Conservation (phyloP, 257 asterid species). For the Solanum ossicruentum region DNA sequence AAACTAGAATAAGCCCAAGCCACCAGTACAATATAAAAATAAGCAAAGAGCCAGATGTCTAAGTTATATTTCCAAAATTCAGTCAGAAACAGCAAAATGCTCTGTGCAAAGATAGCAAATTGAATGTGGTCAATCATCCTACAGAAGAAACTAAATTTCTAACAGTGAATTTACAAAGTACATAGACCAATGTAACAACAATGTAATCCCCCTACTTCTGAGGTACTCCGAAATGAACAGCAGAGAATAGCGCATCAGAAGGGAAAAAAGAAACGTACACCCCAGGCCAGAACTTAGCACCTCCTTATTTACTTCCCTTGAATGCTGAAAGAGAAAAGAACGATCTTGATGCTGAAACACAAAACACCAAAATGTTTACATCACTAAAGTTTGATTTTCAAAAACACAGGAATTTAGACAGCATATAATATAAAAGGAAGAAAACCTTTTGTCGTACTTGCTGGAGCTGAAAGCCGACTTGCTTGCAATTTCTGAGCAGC, state of each 20-base stretch:
- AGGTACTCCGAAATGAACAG: not conserved
- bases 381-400: not conserved
- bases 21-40: not conserved
- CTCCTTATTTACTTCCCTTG: not conserved
- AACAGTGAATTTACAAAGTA: not conserved
- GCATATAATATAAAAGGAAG: not conserved
- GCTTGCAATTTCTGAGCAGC: conserved; percentile 51
- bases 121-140: conserved; percentile 5
- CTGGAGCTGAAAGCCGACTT: conserved; percentile 50
- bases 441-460: conserved; percentile 56
- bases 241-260: not conserved
- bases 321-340: conserved; percentile 98
- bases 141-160: not conserved
- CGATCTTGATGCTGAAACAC: conserved; percentile 81
- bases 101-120: conserved; percentile 1
- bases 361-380: not conserved
- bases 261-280: not conserved
- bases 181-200: not conserved
- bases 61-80: not conserved
- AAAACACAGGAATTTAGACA: not conserved
- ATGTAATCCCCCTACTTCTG: not conserved
- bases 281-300: not conserved
- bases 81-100: not conserved
- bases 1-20: not conserved
- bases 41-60: not conserved